These are phyloP conservation scores for Fusarium sp. DNA, from an alignment of 2,329 filamentous ascomycete species.

Conservation along the genomic window DNA sequence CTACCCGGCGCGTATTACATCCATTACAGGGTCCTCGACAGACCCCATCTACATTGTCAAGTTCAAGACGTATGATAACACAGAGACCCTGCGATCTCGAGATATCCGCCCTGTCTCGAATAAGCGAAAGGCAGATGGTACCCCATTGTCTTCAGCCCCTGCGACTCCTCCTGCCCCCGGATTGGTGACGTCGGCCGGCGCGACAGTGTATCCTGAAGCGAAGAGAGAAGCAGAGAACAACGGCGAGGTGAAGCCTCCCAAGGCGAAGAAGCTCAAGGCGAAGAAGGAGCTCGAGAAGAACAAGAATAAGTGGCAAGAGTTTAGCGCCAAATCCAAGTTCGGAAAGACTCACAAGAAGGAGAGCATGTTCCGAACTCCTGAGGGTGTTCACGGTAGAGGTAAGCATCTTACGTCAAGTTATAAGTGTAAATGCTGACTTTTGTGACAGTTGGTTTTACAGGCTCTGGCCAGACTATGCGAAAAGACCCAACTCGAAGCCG, in stretches of 20 bases:
- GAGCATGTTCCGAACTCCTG: slow-evolving; percentile 96
- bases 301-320: slow-evolving; percentile 96
- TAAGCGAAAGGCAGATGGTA: slow-evolving; percentile 89
- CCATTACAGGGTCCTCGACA: slow-evolving; percentile 90
- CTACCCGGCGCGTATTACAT: slow-evolving; percentile 93
- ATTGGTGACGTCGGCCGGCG: slow-evolving; percentile 66
- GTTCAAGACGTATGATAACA: slow-evolving; percentile 91
- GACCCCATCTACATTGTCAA: slow-evolving; percentile 94
- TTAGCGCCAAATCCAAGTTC: slow-evolving; percentile 81
- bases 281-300: slow-evolving; percentile 91
- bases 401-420: slow-evolving; percentile 41
- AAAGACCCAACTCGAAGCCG: slow-evolving; percentile 87
- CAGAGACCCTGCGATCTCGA: slow-evolving; percentile 83
- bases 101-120: slow-evolving; percentile 85
- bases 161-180: slow-evolving; percentile 51
- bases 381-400: slow-evolving; percentile 89
- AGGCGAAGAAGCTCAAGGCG: slow-evolving; percentile 90
- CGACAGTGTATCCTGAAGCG: slow-evolving; percentile 71
- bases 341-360: slow-evolving; percentile 82
- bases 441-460: slow-evolving; percentile 87
- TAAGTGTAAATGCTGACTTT: slow-evolving; percentile 33
- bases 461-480: slow-evolving; percentile 94
- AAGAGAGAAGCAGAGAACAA: slow-evolving; percentile 72
- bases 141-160: slow-evolving; percentile 62
- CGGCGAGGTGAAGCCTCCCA: slow-evolving; percentile 77